phyloP scores from a whole-genome alignment of 345 rosid species.

The Populus pruinosa region DNA sequence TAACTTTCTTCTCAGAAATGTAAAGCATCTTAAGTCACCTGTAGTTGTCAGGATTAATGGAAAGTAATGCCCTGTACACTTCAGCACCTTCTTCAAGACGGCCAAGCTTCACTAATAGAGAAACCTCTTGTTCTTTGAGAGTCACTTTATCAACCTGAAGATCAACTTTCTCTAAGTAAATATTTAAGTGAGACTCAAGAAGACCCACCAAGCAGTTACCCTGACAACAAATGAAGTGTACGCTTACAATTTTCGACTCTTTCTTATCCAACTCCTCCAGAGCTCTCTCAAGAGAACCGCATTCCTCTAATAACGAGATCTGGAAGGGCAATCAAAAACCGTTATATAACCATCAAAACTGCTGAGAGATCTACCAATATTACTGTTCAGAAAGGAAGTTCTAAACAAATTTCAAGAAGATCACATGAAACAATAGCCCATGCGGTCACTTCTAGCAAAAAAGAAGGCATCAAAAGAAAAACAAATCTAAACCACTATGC shows the following conservation, averaged over 20 bases:
- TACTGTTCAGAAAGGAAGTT: background rate
- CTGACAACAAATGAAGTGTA: background rate
- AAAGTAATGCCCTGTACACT: conserved; percentile 65
- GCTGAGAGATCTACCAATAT: background rate
- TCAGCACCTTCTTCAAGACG: conserved; percentile 71
- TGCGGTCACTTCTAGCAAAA: background rate
- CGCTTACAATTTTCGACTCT: conserved; percentile 72
- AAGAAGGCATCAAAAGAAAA: background rate
- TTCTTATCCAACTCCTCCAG: conserved; percentile 77
- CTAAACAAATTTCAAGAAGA: background rate
- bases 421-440: background rate
- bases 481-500: background rate
- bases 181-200: conserved; percentile 9
- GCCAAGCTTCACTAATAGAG: conserved; percentile 73
- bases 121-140: conserved; percentile 83
- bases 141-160: conserved; percentile 82
- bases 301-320: conserved; percentile 92
- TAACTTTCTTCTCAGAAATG: background rate
- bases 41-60: conserved; percentile 95
- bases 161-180: conserved; percentile 16
- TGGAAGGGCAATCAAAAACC: conserved; percentile 24
- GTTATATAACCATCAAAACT: background rate
- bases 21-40: conserved; percentile 45
- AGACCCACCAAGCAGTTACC: background rate
- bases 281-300: conserved; percentile 61